A percentile compares a stretch with the other conserved stretches of the same genome.
phyloP scores from a whole-genome alignment of 2,329 filamentous ascomycete species.

The Ploettnerulaceae sp. region DNA sequence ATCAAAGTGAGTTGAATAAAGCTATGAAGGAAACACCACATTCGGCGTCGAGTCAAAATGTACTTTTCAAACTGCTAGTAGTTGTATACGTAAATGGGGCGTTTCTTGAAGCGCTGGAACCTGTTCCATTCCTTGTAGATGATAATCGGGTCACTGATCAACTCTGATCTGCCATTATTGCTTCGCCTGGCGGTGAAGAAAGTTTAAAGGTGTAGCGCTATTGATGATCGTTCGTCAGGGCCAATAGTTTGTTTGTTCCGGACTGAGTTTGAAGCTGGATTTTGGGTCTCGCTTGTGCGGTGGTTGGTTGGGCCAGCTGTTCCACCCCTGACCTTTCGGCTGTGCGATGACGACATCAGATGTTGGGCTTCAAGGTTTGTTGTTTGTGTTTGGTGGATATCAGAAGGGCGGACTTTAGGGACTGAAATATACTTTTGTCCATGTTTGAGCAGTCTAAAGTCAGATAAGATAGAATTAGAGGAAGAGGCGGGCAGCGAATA shows the following conservation, averaged over 20 bases:
- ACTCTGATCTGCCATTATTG: not conserved
- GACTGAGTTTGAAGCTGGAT: slow-evolving; percentile 5
- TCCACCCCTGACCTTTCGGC: slow-evolving; percentile 12
- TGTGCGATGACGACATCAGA: slow-evolving; percentile 14
- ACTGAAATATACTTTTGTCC: no score
- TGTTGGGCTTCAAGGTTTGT: slow-evolving; percentile 5
- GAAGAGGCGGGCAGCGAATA: no score
- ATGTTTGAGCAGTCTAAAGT: no score
- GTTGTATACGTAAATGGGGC: no score
- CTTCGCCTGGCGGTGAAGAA: not conserved
- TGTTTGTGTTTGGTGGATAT: no score
- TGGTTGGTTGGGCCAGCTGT: slow-evolving; percentile 12
- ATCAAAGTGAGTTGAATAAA: no score
- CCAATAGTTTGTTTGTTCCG: slow-evolving; percentile 4
- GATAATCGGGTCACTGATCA: not conserved
- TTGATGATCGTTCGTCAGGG: slow-evolving; percentile 1
- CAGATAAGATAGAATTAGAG: no score
- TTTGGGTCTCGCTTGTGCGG: not conserved
- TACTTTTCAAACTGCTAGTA: not conserved
- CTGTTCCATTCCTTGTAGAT: not conserved
- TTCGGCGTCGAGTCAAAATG: not conserved
- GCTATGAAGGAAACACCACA: not conserved
- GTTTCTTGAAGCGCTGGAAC: not conserved
- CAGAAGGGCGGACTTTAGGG: no score
- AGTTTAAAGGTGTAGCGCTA: not conserved